These are phyloP conservation scores for Hirsutella thompsonii DNA, from an alignment of 2,329 filamentous ascomycete species.

Conservation along the genomic window DNA sequence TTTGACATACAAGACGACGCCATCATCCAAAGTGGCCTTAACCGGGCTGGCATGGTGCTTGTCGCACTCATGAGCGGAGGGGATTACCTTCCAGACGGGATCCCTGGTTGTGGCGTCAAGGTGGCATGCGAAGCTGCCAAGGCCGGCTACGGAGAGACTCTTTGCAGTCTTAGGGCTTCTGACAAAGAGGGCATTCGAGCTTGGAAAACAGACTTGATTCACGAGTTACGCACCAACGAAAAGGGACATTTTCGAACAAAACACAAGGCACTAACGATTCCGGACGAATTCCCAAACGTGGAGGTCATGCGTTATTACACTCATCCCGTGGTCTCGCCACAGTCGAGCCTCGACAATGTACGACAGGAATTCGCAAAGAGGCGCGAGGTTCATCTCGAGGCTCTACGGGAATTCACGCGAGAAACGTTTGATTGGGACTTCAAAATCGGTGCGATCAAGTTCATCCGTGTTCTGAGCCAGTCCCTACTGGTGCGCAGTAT, in stretches of 20 bases:
- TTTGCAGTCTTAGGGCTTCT: conserved; percentile 52
- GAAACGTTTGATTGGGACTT: conserved; percentile 82
- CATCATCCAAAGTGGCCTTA: conserved; percentile 45
- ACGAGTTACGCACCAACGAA: conserved; percentile 75
- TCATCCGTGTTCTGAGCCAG: conserved; percentile 68
- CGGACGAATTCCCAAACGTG: conserved; percentile 66
- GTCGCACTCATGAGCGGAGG: conserved; percentile 92
- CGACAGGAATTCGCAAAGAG: conserved; percentile 12
- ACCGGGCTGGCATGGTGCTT: conserved; percentile 81
- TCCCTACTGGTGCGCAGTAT: conserved; percentile 56
- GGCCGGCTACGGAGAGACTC: conserved; percentile 69
- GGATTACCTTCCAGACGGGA: conserved; percentile 81
- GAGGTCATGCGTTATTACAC: conserved; percentile 80
- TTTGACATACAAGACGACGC: conserved; percentile 52
- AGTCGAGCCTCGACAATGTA: conserved; percentile 24
- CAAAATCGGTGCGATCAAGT: conserved; percentile 67
- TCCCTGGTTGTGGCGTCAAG: conserved; percentile 78
- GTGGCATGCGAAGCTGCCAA: conserved; percentile 80
- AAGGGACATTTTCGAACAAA: conserved; percentile 66
- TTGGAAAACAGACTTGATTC: conserved; percentile 62
- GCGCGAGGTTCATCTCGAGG: conserved; percentile 20
- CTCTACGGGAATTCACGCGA: conserved; percentile 59
- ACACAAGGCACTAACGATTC: conserved; percentile 62
- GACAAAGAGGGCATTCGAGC: conserved; percentile 45
- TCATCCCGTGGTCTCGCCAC: conserved; percentile 68